phyloP scores from a whole-genome alignment of 2,329 filamentous ascomycete species.

The Aureobasidium vineae region DNA sequence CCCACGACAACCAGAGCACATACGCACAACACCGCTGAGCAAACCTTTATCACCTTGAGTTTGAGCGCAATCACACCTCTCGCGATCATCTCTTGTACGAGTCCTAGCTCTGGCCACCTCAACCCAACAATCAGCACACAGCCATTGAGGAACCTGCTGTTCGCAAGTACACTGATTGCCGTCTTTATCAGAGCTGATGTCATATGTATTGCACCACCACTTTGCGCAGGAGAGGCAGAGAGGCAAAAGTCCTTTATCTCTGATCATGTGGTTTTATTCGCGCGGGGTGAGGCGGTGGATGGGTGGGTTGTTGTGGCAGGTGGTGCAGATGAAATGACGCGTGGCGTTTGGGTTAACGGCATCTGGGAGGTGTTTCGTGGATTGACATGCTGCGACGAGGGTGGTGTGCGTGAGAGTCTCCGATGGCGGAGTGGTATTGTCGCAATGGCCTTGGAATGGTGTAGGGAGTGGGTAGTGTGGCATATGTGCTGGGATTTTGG shows the following conservation, averaged over 20 bases:
- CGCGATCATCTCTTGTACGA: neutral
- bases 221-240: neutral
- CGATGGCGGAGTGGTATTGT: neutral
- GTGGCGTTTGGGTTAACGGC: neutral
- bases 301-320: neutral
- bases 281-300: neutral
- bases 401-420: neutral
- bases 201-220: neutral
- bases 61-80: neutral
- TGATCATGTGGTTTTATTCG: neutral
- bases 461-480: neutral
- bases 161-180: neutral
- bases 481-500: neutral
- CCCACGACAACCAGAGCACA: neutral
- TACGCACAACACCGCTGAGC: neutral
- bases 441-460: neutral
- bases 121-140: slow-evolving; percentile 1
- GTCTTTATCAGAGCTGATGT: neutral
- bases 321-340: neutral
- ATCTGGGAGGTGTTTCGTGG: neutral
- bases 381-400: neutral
- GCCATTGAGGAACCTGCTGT: neutral
- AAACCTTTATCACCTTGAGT: neutral
- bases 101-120: neutral
- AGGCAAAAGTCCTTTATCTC: neutral